Conservation (phyloP, 2,329 filamentous ascomycete genomes). For the Raffaelea albimanens region DNA sequence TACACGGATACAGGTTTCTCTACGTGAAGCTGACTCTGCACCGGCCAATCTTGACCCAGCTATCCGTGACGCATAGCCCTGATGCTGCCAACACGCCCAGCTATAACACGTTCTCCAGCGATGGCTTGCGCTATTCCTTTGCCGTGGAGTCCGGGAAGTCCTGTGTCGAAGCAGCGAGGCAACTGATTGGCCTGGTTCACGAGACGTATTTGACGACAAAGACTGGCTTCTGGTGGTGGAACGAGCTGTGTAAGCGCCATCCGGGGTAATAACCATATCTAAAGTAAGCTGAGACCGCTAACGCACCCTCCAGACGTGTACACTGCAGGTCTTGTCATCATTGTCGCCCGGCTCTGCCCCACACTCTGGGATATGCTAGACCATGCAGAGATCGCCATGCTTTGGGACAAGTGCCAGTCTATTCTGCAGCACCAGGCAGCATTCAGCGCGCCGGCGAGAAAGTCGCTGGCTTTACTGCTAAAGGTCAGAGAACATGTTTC, state of each 20-base stretch:
- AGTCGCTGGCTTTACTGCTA: conserved; percentile 7
- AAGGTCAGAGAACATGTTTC: conserved; percentile 7
- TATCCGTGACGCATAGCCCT: background rate
- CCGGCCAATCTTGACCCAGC: conserved; percentile 6
- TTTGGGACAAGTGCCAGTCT: conserved; percentile 8
- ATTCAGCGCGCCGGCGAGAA: conserved; percentile 7
- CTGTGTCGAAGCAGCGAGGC: conserved; percentile 7
- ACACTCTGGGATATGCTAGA: conserved; percentile 7
- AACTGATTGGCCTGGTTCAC: conserved; percentile 6
- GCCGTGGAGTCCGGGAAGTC: conserved; percentile 7
- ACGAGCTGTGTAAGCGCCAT: conserved; percentile 4
- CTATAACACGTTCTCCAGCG: conserved; percentile 1
- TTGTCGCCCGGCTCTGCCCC: conserved; percentile 7
- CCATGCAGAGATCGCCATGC: background rate
- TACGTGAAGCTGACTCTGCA: conserved; percentile 8
- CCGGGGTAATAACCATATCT: background rate
- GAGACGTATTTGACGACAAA: conserved; percentile 3
- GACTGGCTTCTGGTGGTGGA: conserved; percentile 10
- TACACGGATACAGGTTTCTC: background rate
- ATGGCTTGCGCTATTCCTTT: conserved; percentile 8
- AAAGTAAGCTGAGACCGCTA: too few species aligned
- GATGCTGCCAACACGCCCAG: background rate
- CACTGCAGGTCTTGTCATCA: conserved; percentile 8
- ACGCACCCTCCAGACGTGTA: conserved; percentile 4
- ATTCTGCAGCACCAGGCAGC: conserved; percentile 7